Conservation (phyloP, 192 early-diverging fungal genomes). For the Chytriomyces confervae region DNA sequence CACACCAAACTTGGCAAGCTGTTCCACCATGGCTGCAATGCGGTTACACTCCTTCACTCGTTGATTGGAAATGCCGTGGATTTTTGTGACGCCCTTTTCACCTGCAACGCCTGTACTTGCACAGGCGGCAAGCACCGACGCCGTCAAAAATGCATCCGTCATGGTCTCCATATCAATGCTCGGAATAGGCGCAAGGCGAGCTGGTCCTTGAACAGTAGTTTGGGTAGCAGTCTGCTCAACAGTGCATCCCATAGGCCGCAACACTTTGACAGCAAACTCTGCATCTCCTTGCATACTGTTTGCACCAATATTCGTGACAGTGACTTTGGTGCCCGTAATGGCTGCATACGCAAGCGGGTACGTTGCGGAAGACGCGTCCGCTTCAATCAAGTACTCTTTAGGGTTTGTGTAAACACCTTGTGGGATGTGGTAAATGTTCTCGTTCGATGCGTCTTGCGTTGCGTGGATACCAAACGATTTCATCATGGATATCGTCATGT, state of each 20-base stretch:
- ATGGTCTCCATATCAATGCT: slow-evolving; percentile 97
- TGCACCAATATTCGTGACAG: slow-evolving; percentile 93
- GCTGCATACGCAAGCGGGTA: slow-evolving; percentile 97
- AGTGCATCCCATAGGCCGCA: slow-evolving; percentile 89
- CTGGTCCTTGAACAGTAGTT: slow-evolving; percentile 90
- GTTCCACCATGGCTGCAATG: slow-evolving; percentile 94
- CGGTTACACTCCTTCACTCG: slow-evolving; percentile 98
- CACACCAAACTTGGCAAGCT: slow-evolving; percentile 91
- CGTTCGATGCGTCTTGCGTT: slow-evolving; percentile 22
- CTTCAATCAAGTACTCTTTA: slow-evolving; percentile 85
- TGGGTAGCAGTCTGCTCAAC: slow-evolving; percentile 88
- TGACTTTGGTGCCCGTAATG: slow-evolving; percentile 86
- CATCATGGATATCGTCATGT: slow-evolving; percentile 99
- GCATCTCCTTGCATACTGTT: slow-evolving; percentile 72
- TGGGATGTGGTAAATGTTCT: slow-evolving; percentile 86
- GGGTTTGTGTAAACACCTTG: slow-evolving; percentile 81
- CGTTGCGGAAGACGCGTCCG: slow-evolving; percentile 95
- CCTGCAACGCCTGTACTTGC: slow-evolving; percentile 54
- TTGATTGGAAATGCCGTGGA: slow-evolving; percentile 96
- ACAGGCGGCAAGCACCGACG: slow-evolving; percentile 88
- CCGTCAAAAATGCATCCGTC: slow-evolving; percentile 99
- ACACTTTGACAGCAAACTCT: slow-evolving; percentile 88
- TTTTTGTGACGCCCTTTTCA: slow-evolving; percentile 72
- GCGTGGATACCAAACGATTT: slow-evolving; percentile 86
- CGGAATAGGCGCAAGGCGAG: slow-evolving; percentile 71